phyloP scores from a whole-genome alignment of 768 basidiomycete species.

The Mycena epipterygia region DNA sequence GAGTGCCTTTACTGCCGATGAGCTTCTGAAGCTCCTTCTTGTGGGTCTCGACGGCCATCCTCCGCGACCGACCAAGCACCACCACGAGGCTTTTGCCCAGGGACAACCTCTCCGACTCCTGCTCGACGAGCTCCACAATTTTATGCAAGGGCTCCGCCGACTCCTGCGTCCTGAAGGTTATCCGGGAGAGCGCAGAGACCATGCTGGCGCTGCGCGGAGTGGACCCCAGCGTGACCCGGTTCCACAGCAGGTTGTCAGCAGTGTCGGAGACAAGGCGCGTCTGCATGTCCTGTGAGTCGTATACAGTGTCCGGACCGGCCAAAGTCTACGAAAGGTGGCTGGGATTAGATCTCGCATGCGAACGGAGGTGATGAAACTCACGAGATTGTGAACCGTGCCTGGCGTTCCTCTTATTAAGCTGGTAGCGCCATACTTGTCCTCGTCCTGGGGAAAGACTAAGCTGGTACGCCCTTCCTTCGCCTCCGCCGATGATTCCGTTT shows the following conservation, averaged over 20 bases:
- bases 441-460: too few species aligned
- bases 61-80: constrained; percentile 79
- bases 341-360: neutral
- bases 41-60: constrained; percentile 74
- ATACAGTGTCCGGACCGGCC: constrained; percentile 77
- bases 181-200: constrained; percentile 66
- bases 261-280: constrained; percentile 81
- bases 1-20: constrained; percentile 52
- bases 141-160: constrained; percentile 70
- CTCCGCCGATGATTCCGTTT: constrained; percentile 54
- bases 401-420: constrained; percentile 32
- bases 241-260: constrained; percentile 87
- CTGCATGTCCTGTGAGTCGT: constrained; percentile 74
- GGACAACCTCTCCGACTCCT: constrained; percentile 42
- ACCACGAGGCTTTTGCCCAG: constrained; percentile 69
- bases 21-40: constrained; percentile 69
- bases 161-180: constrained; percentile 68
- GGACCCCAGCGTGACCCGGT: constrained; percentile 62
- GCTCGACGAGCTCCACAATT: constrained; percentile 61
- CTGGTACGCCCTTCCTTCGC: too few species aligned
- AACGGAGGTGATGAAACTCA: constrained; percentile 38
- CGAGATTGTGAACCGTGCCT: constrained; percentile 46
- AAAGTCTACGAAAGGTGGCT: constrained; percentile 52
- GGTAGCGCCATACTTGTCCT: constrained; percentile 45
- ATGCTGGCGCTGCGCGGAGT: constrained; percentile 44